Percentiles rank a stretch among this genome's conserved stretches.
phyloP scores from a whole-genome alignment of 805 yeast genomes.

The Pichia eremophila region DNA sequence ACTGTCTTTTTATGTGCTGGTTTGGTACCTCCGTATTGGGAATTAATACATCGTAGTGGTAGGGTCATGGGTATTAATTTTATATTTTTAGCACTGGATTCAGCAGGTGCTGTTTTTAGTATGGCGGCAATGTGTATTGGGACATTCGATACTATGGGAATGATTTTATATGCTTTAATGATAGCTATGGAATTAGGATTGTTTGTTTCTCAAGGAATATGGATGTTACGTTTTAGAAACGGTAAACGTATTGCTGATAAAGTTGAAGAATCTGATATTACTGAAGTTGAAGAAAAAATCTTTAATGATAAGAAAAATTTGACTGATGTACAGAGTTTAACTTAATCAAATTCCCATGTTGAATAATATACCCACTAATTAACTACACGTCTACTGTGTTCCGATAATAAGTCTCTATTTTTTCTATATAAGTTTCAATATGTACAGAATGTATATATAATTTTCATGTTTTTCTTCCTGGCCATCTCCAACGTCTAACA shows the following conservation, averaged over 20 bases:
- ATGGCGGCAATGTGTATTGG: conserved; percentile 51
- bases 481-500: conserved; percentile 27
- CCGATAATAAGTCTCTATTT: not conserved
- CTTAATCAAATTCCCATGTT: too few species aligned
- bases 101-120: conserved; percentile 72
- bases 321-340: too few species aligned
- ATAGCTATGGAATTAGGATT: conserved; percentile 73
- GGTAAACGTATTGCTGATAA: not conserved
- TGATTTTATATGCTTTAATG: conserved; percentile 66
- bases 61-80: conserved; percentile 86
- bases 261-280: not conserved
- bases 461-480: conserved; percentile 8
- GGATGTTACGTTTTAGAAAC: conserved; percentile 43
- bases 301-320: too few species aligned
- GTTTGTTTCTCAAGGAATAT: conserved; percentile 56
- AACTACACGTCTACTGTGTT: too few species aligned
- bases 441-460: not conserved
- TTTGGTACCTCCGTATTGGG: conserved; percentile 81
- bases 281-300: too few species aligned
- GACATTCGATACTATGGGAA: conserved; percentile 65
- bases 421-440: not conserved
- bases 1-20: conserved; percentile 69
- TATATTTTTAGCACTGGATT: conserved; percentile 64
- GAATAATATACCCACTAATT: too few species aligned
- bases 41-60: conserved; percentile 69